phyloP scores from a whole-genome alignment of 106 monocot genomes.

The Apostasia shenzhenica region DNA sequence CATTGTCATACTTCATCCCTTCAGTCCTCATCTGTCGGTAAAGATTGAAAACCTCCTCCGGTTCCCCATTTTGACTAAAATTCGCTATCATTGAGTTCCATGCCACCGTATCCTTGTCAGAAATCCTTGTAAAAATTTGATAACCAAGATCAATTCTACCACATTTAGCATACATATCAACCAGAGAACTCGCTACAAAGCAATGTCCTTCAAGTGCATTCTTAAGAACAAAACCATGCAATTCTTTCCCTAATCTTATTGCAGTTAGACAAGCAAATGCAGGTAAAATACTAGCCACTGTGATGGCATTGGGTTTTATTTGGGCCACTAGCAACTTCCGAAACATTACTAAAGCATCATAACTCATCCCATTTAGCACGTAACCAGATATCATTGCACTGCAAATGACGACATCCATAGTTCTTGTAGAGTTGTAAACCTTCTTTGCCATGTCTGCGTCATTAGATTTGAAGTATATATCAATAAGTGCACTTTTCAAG shows the following conservation, averaged over 20 bases:
- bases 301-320: conserved; percentile 71
- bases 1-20: conserved; percentile 57
- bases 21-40: conserved; percentile 68
- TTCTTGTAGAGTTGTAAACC: conserved; percentile 33
- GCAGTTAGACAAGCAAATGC: conserved; percentile 63
- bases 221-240: conserved; percentile 59
- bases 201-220: conserved; percentile 49
- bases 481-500: conserved; percentile 78
- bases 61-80: conserved; percentile 69
- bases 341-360: conserved; percentile 57
- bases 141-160: conserved; percentile 60
- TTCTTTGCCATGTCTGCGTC: conserved; percentile 42
- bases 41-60: conserved; percentile 52
- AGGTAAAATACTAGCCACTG: conserved; percentile 72
- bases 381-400: conserved; percentile 94
- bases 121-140: conserved; percentile 50
- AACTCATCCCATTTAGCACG: conserved; percentile 60
- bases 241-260: conserved; percentile 58
- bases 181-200: conserved; percentile 76
- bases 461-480: conserved; percentile 84
- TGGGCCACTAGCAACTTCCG: conserved; percentile 19
- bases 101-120: conserved; percentile 49
- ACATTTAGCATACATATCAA: conserved; percentile 91
- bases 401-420: conserved; percentile 60
- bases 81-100: conserved; percentile 97